These are phyloP conservation scores for Iberis pinnata DNA, from an alignment of 345 rosid species.

Conservation along the genomic window DNA sequence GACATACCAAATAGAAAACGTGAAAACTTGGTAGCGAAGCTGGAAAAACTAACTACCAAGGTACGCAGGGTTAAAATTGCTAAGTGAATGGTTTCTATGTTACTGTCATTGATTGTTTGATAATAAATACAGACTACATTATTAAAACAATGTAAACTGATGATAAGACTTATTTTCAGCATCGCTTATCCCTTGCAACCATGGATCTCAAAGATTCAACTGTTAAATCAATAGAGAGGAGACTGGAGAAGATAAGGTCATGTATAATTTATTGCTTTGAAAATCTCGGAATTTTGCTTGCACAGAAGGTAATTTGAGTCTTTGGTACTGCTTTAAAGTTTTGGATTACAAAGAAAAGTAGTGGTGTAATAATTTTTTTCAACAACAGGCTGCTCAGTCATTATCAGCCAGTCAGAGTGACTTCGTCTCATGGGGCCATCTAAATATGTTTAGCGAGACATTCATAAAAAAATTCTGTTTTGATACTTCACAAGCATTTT, in stretches of 20 bases:
- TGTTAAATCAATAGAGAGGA: conserved; percentile 35
- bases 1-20: conserved; percentile 27
- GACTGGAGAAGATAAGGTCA: conserved; percentile 36
- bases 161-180: conserved; percentile 35
- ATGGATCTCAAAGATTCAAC: conserved; percentile 36
- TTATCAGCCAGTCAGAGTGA: conserved; percentile 42
- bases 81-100: neutral
- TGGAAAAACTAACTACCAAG: conserved; percentile 39
- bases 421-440: conserved; percentile 36
- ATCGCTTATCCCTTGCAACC: conserved; percentile 31
- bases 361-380: neutral
- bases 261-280: conserved; percentile 50
- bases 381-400: conserved; percentile 61
- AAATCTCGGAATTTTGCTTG: conserved; percentile 72
- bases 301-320: conserved; percentile 52
- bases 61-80: conserved; percentile 26
- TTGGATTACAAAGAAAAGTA: neutral
- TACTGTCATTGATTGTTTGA: neutral
- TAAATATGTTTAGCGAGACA: conserved; percentile 35
- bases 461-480: conserved; percentile 40
- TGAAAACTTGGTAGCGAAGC: conserved; percentile 20
- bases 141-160: conserved; percentile 6
- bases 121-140: too few species aligned
- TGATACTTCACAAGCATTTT: conserved; percentile 42
- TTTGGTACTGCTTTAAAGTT: neutral